These are phyloP conservation scores for Mrakia frigida DNA, from an alignment of 768 basidiomycete genomes.

Conservation along the genomic window DNA sequence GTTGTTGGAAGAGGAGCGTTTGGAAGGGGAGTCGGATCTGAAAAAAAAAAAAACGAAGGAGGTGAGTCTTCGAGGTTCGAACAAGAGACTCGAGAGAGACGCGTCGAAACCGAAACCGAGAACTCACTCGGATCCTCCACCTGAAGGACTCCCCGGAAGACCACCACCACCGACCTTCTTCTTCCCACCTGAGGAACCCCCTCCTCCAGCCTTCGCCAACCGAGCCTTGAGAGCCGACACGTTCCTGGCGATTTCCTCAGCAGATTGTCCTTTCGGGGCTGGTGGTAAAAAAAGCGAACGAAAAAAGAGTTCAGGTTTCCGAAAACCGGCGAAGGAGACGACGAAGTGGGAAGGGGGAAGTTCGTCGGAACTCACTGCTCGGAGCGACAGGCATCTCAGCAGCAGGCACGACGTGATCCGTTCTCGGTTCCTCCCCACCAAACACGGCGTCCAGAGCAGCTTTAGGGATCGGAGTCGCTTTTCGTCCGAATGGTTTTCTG, in stretches of 20 bases:
- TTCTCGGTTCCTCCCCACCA: not conserved
- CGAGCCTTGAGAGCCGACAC: slow-evolving; percentile 83
- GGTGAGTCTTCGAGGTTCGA: too few relatives aligned
- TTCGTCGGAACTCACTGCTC: not conserved
- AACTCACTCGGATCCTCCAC: slow-evolving; percentile 10
- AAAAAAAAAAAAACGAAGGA: not conserved
- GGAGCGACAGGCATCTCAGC: not conserved
- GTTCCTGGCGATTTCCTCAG: slow-evolving; percentile 86
- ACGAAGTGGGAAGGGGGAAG: not conserved
- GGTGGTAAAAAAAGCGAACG: not conserved
- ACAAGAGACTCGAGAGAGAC: too few relatives aligned
- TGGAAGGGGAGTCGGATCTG: slow-evolving; percentile 17
- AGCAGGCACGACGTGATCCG: too few relatives aligned
- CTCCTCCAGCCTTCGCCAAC: slow-evolving; percentile 60
- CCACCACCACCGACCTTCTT: slow-evolving; percentile 43
- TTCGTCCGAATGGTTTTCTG: not conserved
- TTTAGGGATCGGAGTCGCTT: not conserved
- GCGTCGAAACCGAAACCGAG: not conserved
- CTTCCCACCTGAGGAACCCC: not conserved
- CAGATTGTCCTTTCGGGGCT: slow-evolving; percentile 62
- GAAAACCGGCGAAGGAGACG: not conserved
- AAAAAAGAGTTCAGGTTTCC: not conserved
- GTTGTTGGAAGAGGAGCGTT: slow-evolving; percentile 43
- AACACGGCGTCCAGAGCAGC: not conserved
- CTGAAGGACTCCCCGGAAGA: slow-evolving; percentile 32